Evolutionary conservation across 352 stramenopile genomes (phyloP).

Genomic region (Thalassiosira sp.): DNA sequence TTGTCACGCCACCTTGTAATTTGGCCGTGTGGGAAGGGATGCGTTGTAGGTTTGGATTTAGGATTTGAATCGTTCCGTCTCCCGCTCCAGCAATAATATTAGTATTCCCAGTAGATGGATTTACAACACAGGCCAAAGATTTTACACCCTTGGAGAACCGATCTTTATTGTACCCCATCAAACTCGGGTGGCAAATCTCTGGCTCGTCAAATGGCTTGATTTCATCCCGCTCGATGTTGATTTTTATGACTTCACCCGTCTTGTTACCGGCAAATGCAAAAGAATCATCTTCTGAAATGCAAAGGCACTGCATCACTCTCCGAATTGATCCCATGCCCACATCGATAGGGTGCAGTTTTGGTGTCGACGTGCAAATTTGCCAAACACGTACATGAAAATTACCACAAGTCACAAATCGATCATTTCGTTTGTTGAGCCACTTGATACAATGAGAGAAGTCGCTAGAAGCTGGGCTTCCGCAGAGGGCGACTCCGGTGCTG

Average conservation of each 20-base stretch:
- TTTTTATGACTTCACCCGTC: conserved; percentile 94
- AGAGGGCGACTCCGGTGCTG: conserved; percentile 87
- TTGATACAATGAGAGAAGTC: conserved; percentile 86
- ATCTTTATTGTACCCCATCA: conserved; percentile 89
- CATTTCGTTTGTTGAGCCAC: conserved; percentile 90
- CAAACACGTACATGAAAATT: conserved; percentile 93
- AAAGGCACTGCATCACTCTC: conserved; percentile 91
- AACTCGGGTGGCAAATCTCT: conserved; percentile 70
- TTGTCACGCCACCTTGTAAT: conserved; percentile 90
- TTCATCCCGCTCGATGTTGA: conserved; percentile 92
- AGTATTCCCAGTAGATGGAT: conserved; percentile 85
- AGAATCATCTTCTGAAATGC: conserved; percentile 90
- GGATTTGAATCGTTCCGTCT: conserved; percentile 89
- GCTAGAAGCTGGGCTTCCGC: conserved; percentile 89
- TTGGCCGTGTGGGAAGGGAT: conserved; percentile 85
- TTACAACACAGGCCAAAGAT: conserved; percentile 87
- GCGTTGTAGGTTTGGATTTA: conserved; percentile 85
- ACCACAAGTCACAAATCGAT: conserved; percentile 92
- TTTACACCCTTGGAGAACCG: conserved; percentile 91
- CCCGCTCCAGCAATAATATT: conserved; percentile 89
- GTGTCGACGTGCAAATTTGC: conserved; percentile 86
- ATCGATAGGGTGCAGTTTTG: conserved; percentile 92
- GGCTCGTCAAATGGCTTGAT: conserved; percentile 88
- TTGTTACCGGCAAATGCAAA: conserved; percentile 93
- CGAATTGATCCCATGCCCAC: conserved; percentile 92